Evolutionary conservation across 2,329 filamentous ascomycete genomes (phyloP).

Genomic region (Diplodia mutila): DNA sequence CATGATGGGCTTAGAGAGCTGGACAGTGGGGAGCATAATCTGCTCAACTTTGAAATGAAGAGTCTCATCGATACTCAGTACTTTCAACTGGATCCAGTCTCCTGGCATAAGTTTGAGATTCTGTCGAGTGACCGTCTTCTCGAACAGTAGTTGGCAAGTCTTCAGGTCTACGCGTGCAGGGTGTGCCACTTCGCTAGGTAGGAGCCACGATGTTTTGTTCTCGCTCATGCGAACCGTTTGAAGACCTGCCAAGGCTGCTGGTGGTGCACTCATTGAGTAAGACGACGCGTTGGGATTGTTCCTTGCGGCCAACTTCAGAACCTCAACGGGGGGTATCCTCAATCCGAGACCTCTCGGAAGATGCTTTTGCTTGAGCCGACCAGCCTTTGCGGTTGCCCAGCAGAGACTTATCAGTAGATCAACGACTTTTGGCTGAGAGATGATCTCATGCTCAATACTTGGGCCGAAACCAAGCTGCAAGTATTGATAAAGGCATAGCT

Average conservation of each 20-base stretch:
- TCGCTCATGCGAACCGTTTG: too few relatives aligned
- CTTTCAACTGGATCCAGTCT: constrained; percentile 56
- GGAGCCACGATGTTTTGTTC: background rate
- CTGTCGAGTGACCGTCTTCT: constrained; percentile 26
- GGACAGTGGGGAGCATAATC: background rate
- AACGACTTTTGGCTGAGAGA: constrained; percentile 77
- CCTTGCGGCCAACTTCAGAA: constrained; percentile 27
- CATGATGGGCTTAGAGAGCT: background rate
- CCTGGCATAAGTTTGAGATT: constrained; percentile 45
- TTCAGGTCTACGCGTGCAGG: background rate
- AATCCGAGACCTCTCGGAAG: constrained; percentile 61
- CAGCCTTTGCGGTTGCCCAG: constrained; percentile 59
- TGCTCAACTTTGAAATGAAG: constrained; percentile 11
- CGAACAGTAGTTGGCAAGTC: constrained; percentile 48
- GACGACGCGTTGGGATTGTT: background rate
- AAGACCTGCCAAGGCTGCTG: background rate
- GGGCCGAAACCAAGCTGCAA: constrained; percentile 84
- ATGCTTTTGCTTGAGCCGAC: background rate
- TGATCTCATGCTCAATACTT: constrained; percentile 81
- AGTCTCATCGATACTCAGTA: background rate
- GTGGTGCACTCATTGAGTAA: background rate
- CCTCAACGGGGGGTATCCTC: constrained; percentile 49
- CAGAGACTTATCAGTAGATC: constrained; percentile 85
- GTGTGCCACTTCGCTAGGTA: background rate
- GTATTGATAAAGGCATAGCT: constrained; percentile 85